Evolutionary conservation across 129 eudicot genomes (phyloP).

Genomic region (Heracleum sosnowskyi): DNA sequence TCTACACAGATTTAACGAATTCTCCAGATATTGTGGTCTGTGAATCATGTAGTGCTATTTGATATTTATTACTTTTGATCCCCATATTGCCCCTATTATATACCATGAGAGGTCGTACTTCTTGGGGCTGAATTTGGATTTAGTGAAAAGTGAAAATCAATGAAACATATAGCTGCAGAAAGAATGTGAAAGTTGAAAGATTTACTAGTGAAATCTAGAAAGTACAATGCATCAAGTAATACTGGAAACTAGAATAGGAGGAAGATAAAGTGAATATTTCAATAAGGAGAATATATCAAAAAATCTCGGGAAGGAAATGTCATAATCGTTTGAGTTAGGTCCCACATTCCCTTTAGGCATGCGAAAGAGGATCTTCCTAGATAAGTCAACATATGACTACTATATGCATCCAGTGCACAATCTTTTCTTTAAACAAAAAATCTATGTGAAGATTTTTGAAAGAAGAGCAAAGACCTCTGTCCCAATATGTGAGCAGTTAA

Average conservation of each 20-base stretch:
- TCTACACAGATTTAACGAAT: neutral
- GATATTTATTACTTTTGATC: neutral
- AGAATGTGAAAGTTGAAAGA: neutral
- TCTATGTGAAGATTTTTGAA: neutral
- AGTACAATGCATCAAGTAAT: neutral
- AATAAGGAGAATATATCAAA: neutral
- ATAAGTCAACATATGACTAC: neutral
- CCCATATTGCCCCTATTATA: neutral
- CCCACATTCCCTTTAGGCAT: neutral
- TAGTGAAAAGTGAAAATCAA: neutral
- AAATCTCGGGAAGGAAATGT: neutral
- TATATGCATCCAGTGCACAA: neutral
- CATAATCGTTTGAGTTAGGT: neutral
- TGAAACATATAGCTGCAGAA: neutral
- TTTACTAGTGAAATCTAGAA: neutral
- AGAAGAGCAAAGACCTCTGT: neutral
- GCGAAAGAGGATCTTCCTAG: neutral
- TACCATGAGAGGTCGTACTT: neutral
- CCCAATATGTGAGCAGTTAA: neutral
- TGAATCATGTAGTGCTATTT: neutral
- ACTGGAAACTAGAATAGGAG: neutral
- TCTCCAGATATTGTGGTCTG: neutral
- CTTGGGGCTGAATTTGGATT: neutral
- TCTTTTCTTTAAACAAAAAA: neutral
- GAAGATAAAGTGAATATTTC: neutral